phyloP scores from a whole-genome alignment of 2,329 filamentous ascomycete species.

The Claviceps citrina region DNA sequence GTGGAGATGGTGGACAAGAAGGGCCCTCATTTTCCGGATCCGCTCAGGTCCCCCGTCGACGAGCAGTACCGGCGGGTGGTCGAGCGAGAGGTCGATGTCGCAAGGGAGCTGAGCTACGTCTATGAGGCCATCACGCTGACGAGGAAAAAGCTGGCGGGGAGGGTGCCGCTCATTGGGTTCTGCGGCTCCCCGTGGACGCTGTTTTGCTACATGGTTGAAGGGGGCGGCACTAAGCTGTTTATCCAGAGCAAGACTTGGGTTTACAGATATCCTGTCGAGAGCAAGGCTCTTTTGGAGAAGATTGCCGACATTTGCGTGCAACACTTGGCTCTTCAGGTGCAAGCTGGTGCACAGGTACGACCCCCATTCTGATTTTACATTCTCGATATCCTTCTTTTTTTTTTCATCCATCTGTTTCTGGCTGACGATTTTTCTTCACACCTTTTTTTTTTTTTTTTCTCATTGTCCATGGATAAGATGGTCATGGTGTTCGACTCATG shows the following conservation, averaged over 20 bases:
- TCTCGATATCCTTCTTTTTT: too few species aligned
- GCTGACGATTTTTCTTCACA: too few species aligned
- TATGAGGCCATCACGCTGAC: slow-evolving; percentile 92
- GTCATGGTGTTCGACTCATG: slow-evolving; percentile 97
- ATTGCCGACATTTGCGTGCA: slow-evolving; percentile 91
- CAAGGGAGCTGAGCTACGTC: slow-evolving; percentile 76
- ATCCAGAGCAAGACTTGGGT: slow-evolving; percentile 92
- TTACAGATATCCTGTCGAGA: slow-evolving; percentile 70
- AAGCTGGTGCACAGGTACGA: slow-evolving; percentile 72
- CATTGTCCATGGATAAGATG: slow-evolving; percentile 37
- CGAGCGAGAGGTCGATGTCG: slow-evolving; percentile 65
- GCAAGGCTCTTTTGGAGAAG: slow-evolving; percentile 71
- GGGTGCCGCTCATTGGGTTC: slow-evolving; percentile 89
- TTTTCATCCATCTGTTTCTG: too few species aligned
- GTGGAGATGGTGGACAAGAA: slow-evolving; percentile 98
- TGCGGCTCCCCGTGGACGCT: slow-evolving; percentile 95
- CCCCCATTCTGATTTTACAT: too few species aligned
- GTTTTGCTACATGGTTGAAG: slow-evolving; percentile 98
- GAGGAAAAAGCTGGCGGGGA: slow-evolving; percentile 68
- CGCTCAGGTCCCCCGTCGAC: slow-evolving; percentile 64
- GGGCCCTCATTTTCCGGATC: slow-evolving; percentile 83
- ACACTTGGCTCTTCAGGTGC: slow-evolving; percentile 80
- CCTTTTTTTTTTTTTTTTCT: background rate
- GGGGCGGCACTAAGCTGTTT: slow-evolving; percentile 90
- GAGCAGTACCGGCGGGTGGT: slow-evolving; percentile 69